phyloP scores from a whole-genome alignment of 768 basidiomycete genomes.

The Leccinum aurantiacum region DNA sequence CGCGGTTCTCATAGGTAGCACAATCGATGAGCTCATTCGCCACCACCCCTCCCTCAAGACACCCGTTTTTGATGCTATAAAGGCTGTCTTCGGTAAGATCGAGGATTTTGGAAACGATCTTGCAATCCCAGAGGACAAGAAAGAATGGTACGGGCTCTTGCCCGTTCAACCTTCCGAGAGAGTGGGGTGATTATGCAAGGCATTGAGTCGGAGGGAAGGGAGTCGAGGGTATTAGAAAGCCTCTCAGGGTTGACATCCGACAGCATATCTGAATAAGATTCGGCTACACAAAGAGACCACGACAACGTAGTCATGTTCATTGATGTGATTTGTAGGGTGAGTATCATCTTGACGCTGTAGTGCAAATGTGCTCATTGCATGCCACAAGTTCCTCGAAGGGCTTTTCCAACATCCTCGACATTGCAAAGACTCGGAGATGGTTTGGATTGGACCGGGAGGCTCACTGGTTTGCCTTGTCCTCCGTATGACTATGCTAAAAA shows the following conservation, averaged over 20 bases:
- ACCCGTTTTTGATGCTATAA: slow-evolving; percentile 75
- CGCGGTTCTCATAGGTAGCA: slow-evolving; percentile 81
- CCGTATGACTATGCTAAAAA: slow-evolving; percentile 88
- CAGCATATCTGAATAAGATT: slow-evolving; percentile 31
- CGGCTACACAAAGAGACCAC: slow-evolving; percentile 48
- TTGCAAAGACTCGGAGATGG: slow-evolving; percentile 84
- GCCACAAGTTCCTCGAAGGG: slow-evolving; percentile 80
- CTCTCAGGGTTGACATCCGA: slow-evolving; percentile 20
- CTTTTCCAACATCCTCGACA: slow-evolving; percentile 90
- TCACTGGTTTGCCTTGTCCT: slow-evolving; percentile 81
- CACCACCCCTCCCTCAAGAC: slow-evolving; percentile 90
- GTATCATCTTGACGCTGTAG: slow-evolving; percentile 21
- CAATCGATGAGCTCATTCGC: slow-evolving; percentile 92
- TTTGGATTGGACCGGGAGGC: slow-evolving; percentile 67
- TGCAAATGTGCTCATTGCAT: slow-evolving; percentile 1
- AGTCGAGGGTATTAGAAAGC: slow-evolving; percentile 20
- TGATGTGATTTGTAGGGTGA: slow-evolving; percentile 75
- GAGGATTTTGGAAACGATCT: slow-evolving; percentile 70
- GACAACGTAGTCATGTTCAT: slow-evolving; percentile 76
- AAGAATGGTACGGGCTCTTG: slow-evolving; percentile 65
- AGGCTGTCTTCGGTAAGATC: slow-evolving; percentile 66
- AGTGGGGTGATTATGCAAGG: slow-evolving; percentile 53
- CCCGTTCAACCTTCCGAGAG: slow-evolving; percentile 26
- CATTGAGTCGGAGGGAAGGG: slow-evolving; percentile 25
- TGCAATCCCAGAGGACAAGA: slow-evolving; percentile 52